Conservation (phyloP, 2,329 filamentous ascomycete genomes). For the Fusarium praegraminearum region DNA sequence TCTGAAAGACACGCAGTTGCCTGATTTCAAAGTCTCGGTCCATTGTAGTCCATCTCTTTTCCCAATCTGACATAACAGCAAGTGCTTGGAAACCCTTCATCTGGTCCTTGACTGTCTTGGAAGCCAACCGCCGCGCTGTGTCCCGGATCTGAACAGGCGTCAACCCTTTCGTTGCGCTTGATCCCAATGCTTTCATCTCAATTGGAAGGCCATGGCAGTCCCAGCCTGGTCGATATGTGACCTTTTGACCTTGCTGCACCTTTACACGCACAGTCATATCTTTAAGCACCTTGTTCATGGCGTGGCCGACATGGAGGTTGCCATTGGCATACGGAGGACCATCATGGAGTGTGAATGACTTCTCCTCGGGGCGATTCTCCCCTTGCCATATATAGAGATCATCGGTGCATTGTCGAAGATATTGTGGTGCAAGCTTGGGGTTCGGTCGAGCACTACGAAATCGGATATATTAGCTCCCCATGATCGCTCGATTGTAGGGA, state of each 20-base stretch:
- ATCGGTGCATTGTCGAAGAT: constrained; percentile 84
- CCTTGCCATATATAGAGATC: constrained; percentile 91
- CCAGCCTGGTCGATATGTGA: constrained; percentile 92
- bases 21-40: constrained; percentile 78
- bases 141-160: constrained; percentile 70
- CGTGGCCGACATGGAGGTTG: constrained; percentile 89
- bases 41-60: constrained; percentile 82
- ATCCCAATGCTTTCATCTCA: constrained; percentile 90
- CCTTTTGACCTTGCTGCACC: constrained; percentile 75
- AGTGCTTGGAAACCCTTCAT: constrained; percentile 79
- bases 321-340: constrained; percentile 98
- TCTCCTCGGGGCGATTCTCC: constrained; percentile 63
- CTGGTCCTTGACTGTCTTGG: constrained; percentile 76
- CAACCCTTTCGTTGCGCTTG: constrained; percentile 57
- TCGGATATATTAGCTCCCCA: constrained; percentile 36
- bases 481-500: neutral
- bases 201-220: constrained; percentile 98
- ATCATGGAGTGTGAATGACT: constrained; percentile 88
- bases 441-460: constrained; percentile 63
- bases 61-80: constrained; percentile 86
- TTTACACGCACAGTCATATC: constrained; percentile 90
- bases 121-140: constrained; percentile 74
- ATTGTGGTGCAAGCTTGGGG: constrained; percentile 62
- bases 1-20: constrained; percentile 80
- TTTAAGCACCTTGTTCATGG: constrained; percentile 96